These are phyloP conservation scores for Chiua virens DNA, from an alignment of 768 basidiomycete species.

Conservation along the genomic window DNA sequence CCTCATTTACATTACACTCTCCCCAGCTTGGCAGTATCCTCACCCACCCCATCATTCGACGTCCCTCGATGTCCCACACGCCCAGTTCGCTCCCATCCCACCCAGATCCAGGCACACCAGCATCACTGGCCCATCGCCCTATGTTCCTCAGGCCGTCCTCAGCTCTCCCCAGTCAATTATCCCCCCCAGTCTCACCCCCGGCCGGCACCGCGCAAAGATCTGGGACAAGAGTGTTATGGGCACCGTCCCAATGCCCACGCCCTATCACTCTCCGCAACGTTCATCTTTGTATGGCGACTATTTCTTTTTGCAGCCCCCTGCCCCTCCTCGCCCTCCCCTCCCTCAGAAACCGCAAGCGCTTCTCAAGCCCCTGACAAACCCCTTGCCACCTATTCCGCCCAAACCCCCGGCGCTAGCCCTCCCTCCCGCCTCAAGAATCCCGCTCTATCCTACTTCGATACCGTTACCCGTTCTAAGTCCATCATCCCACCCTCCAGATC, in stretches of 20 bases:
- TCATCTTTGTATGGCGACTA: conserved; percentile 31
- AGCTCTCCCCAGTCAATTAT: conserved; percentile 10
- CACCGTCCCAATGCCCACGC: conserved; percentile 5
- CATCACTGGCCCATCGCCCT: conserved; percentile 8
- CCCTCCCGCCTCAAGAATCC: conserved; percentile 21
- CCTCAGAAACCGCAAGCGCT: conserved; percentile 31
- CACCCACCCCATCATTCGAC: conserved; percentile 20
- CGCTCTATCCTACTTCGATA: conserved; percentile 36
- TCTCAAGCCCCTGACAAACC: conserved; percentile 31
- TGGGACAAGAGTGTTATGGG: conserved; percentile 18
- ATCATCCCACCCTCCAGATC: conserved; percentile 6
- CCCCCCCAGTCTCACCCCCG: conserved; percentile 27
- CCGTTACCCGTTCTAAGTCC: conserved; percentile 16
- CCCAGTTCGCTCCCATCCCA: conserved; percentile 6
- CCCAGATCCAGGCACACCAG: conserved; percentile 24
- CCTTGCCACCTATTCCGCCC: conserved; percentile 41
- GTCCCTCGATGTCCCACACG: conserved; percentile 17
- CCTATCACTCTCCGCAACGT: conserved; percentile 11
- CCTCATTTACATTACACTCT: conserved; percentile 6
- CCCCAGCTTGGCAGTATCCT: conserved; percentile 19
- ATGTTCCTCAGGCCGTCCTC: neutral
- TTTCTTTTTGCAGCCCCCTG: conserved; percentile 13
- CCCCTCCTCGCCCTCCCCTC: conserved; percentile 28
- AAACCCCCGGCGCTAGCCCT: conserved; percentile 31
- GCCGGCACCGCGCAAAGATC: conserved; percentile 16